Conservation (phyloP, 257 asterid genomes). For the Leonotis leonurus region DNA sequence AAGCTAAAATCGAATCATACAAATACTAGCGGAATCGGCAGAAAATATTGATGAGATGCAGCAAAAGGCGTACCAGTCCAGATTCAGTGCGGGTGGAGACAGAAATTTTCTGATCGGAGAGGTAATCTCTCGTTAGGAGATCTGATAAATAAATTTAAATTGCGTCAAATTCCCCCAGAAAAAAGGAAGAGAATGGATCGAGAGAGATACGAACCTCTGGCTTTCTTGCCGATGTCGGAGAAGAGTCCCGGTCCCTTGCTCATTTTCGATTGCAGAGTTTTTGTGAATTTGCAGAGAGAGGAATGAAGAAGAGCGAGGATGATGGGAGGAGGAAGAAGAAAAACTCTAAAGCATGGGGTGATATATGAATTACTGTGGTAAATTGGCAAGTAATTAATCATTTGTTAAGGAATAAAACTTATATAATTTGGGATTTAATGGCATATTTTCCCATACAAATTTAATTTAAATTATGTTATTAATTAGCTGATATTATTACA, state of each 20-base stretch:
- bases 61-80: constrained; percentile 54
- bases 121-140: constrained; percentile 77
- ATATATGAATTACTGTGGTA: no score
- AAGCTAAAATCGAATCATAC: neutral
- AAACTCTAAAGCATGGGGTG: neutral
- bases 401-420: no score
- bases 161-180: neutral
- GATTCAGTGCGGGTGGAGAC: constrained; percentile 59
- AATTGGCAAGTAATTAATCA: no score
- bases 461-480: no score
- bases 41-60: neutral
- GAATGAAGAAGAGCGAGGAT: neutral
- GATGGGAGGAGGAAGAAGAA: neutral
- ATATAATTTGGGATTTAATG: neutral
- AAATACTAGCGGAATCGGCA: neutral
- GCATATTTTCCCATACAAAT: no score
- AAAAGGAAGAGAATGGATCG: neutral
- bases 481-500: no score
- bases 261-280: constrained; percentile 29
- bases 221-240: constrained; percentile 85
- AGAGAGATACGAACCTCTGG: constrained; percentile 49
- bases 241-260: constrained; percentile 89
- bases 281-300: neutral
- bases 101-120: constrained; percentile 80
- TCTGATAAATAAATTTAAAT: constrained; percentile 32